These are phyloP conservation scores for Phytophthora tubulina DNA, from an alignment of 352 stramenopile genomes.

Conservation along the genomic window DNA sequence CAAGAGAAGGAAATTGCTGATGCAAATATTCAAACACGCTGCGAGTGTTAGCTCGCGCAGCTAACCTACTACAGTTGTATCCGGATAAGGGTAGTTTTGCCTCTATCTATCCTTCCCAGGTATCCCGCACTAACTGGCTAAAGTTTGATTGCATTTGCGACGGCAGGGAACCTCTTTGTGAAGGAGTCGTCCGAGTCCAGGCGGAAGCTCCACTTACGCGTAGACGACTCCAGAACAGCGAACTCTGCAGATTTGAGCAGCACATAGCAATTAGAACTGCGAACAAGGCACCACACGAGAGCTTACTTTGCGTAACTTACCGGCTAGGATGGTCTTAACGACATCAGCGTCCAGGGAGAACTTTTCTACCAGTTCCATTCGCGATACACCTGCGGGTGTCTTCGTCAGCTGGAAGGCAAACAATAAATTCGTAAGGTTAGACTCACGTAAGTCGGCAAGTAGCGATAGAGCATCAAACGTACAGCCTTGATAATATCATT, in stretches of 20 bases:
- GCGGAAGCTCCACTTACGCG: slow-evolving; percentile 67
- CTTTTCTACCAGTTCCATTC: slow-evolving; percentile 57
- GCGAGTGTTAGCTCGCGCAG: slow-evolving; percentile 5
- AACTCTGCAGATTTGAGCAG: slow-evolving; percentile 45
- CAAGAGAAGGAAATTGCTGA: neutral
- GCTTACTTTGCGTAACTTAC: slow-evolving; percentile 30
- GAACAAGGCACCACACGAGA: neutral
- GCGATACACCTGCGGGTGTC: slow-evolving; percentile 50
- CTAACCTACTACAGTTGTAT: neutral
- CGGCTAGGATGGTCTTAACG: slow-evolving; percentile 58
- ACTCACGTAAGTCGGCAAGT: neutral
- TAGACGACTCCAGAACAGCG: slow-evolving; percentile 50
- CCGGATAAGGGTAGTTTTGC: slow-evolving; percentile 10
- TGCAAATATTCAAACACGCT: slow-evolving; percentile 23
- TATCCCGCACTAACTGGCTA: slow-evolving; percentile 27
- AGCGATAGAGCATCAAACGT: slow-evolving; percentile 8
- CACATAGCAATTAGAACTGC: slow-evolving; percentile 12
- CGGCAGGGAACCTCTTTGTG: slow-evolving; percentile 54
- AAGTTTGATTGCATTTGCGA: slow-evolving; percentile 61
- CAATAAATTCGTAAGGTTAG: slow-evolving; percentile 7
- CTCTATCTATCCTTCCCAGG: slow-evolving; percentile 27
- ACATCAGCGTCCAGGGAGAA: slow-evolving; percentile 50
- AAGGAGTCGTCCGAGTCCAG: slow-evolving; percentile 60
- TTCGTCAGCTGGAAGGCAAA: slow-evolving; percentile 39
- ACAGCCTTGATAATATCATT: slow-evolving; percentile 69